phyloP scores from a whole-genome alignment of 176 grass and related monocot species.

The Oryza meridionalis region DNA sequence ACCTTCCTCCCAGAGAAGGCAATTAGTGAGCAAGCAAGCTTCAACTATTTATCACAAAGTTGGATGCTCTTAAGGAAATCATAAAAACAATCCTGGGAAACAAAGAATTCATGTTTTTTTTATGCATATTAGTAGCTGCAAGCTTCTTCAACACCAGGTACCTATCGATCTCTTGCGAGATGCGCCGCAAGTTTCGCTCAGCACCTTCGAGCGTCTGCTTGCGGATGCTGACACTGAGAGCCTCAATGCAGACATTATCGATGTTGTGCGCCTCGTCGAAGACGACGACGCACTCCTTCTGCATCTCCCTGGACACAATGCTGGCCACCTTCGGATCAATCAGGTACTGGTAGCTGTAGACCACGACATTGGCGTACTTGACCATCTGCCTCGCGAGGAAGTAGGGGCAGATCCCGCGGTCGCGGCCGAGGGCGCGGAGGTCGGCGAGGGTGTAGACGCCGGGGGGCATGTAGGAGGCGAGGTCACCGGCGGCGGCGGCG shows the following conservation, averaged over 20 bases:
- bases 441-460: constrained; percentile 89
- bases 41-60: constrained; percentile 9
- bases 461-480: constrained; percentile 62
- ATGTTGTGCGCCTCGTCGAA: constrained; percentile 99
- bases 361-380: constrained; percentile 82
- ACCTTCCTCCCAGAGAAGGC: constrained; percentile 94
- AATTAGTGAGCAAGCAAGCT: constrained; percentile 44
- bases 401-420: constrained; percentile 78
- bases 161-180: constrained; percentile 89
- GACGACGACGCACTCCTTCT: constrained; percentile 84
- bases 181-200: constrained; percentile 66
- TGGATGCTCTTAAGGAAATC: background rate
- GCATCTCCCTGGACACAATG: constrained; percentile 92
- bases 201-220: constrained; percentile 88
- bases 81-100: background rate
- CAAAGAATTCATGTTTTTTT: background rate
- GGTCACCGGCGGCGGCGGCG: constrained; percentile 53
- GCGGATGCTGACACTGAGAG: constrained; percentile 80
- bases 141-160: constrained; percentile 29
- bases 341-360: constrained; percentile 97
- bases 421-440: constrained; percentile 68
- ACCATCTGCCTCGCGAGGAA: constrained; percentile 94
- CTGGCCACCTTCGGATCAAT: constrained; percentile 92
- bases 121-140: background rate
- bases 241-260: constrained; percentile 94